These are phyloP conservation scores for Venturia asperata DNA, from an alignment of 2,329 filamentous ascomycete species.

Conservation along the genomic window DNA sequence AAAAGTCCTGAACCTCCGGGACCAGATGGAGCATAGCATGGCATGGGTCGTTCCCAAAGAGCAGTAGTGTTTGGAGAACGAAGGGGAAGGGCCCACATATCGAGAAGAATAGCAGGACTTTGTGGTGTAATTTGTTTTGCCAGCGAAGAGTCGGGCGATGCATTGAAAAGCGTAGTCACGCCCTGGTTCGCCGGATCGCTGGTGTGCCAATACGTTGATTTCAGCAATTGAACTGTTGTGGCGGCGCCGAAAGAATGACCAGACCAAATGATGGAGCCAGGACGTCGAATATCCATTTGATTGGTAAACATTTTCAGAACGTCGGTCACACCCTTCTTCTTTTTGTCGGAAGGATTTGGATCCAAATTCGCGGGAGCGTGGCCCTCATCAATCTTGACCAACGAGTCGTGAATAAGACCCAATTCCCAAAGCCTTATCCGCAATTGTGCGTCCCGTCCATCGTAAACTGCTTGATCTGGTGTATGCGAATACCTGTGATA, in stretches of 20 bases:
- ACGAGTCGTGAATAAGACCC: conserved; percentile 59
- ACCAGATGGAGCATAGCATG: conserved; percentile 50
- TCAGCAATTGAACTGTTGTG: conserved; percentile 68
- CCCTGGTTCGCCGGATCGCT: background rate
- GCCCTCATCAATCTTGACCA: conserved; percentile 59
- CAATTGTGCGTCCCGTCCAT: conserved; percentile 62
- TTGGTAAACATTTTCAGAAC: conserved; percentile 53
- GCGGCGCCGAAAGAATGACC: conserved; percentile 79
- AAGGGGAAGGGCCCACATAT: conserved; percentile 76
- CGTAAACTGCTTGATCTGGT: conserved; percentile 57
- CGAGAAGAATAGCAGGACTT: conserved; percentile 62
- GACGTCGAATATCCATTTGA: conserved; percentile 60
- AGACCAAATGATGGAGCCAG: conserved; percentile 65
- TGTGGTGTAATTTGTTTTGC: conserved; percentile 59
- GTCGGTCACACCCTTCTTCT: conserved; percentile 32
- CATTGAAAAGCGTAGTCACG: conserved; percentile 53
- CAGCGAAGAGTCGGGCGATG: conserved; percentile 49
- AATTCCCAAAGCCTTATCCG: conserved; percentile 73
- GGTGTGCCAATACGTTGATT: conserved; percentile 54
- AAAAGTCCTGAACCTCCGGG: conserved; percentile 52
- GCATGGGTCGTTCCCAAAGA: conserved; percentile 66
- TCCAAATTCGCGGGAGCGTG: conserved; percentile 40
- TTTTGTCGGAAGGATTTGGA: conserved; percentile 32
- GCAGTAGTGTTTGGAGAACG: conserved; percentile 54
- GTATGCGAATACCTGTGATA: conserved; percentile 51